Evolutionary conservation across 2,329 filamentous ascomycete species (phyloP).

Genomic region (Ophiognomonia clavigignenti-juglandacearum): DNA sequence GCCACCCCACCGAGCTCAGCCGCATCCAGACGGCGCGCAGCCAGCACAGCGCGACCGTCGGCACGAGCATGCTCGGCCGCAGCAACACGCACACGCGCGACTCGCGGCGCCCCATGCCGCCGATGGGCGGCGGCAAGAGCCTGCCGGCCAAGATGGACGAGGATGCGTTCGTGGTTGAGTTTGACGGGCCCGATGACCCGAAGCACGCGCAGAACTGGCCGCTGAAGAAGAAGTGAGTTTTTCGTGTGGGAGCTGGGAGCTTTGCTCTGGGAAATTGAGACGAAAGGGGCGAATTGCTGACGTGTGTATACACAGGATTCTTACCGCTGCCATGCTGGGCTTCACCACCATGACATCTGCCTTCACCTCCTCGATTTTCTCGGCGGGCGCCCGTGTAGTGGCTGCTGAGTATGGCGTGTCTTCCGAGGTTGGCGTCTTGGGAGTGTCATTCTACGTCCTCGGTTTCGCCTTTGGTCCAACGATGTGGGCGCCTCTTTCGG

Average conservation of each 20-base stretch:
- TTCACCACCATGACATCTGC: constrained; percentile 68
- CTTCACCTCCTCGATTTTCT: constrained; percentile 74
- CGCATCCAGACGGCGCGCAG: constrained; percentile 67
- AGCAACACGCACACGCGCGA: constrained; percentile 39
- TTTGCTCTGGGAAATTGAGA: too few relatives aligned
- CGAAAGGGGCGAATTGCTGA: constrained; percentile 16
- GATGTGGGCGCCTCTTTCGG: constrained; percentile 69
- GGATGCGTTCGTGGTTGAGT: constrained; percentile 79
- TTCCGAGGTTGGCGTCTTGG: constrained; percentile 57
- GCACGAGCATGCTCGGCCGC: constrained; percentile 37
- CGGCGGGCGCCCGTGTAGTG: constrained; percentile 55
- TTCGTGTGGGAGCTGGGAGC: too few relatives aligned
- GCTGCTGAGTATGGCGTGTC: constrained; percentile 56
- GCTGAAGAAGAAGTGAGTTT: constrained; percentile 64
- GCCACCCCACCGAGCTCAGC: constrained; percentile 63
- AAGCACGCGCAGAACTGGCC: constrained; percentile 87
- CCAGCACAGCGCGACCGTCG: constrained; percentile 71
- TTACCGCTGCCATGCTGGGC: constrained; percentile 63
- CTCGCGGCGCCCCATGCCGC: constrained; percentile 56
- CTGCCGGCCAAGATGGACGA: constrained; percentile 64
- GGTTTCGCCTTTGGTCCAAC: constrained; percentile 68
- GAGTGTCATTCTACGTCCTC: constrained; percentile 65
- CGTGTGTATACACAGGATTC: constrained; percentile 37
- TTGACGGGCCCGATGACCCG: constrained; percentile 78
- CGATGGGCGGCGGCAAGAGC: constrained; percentile 69